phyloP scores from a whole-genome alignment of 1,139 yeast genomes.

The Nakaseomyces delphensis region DNA sequence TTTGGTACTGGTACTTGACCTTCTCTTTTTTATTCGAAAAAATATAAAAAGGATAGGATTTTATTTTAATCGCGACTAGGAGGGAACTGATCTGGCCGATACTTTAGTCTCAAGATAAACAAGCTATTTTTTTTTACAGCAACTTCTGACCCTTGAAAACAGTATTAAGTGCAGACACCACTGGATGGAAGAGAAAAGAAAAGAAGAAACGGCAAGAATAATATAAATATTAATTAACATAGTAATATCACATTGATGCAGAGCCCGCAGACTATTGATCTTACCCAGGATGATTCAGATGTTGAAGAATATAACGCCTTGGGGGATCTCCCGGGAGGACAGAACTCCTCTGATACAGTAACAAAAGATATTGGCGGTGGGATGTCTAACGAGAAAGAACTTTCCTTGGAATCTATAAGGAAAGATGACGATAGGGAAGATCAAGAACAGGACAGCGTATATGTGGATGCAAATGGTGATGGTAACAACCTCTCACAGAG shows the following conservation, averaged over 20 bases:
- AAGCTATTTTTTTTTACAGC: neutral
- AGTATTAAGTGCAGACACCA: no score
- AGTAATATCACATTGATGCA: conserved; percentile 8
- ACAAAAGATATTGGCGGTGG: neutral
- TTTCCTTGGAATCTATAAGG: neutral
- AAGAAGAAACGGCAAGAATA: no score
- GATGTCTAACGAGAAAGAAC: neutral
- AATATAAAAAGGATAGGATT: neutral
- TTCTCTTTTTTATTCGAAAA: neutral
- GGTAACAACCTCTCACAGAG: neutral
- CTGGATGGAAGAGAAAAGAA: no score
- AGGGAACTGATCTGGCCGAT: neutral
- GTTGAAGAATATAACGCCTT: conserved; percentile 6
- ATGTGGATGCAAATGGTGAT: no score
- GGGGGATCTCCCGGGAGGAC: neutral
- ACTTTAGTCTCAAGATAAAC: neutral
- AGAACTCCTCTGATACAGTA: neutral
- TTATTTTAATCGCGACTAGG: neutral
- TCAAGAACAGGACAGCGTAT: no score
- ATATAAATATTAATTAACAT: neutral
- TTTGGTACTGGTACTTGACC: neutral
- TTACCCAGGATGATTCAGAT: conserved; percentile 18
- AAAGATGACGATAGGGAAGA: neutral
- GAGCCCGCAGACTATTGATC: conserved; percentile 17
- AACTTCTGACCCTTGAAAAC: no score